phyloP scores from a whole-genome alignment of 345 rosid genomes.

The Tarenaya hassleriana region DNA sequence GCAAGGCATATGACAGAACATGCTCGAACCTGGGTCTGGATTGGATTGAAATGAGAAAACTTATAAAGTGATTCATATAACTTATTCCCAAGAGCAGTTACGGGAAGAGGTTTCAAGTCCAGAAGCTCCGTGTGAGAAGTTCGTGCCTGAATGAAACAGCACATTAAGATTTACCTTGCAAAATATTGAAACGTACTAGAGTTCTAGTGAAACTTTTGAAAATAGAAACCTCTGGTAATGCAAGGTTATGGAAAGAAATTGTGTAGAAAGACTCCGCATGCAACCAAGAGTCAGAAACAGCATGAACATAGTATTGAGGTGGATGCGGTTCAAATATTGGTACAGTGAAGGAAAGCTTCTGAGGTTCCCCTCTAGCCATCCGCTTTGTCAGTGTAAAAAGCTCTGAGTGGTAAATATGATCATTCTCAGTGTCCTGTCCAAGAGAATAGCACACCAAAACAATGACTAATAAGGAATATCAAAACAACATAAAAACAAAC shows the following conservation, averaged over 20 bases:
- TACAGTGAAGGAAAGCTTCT: slow-evolving; percentile 85
- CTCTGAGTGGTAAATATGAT: slow-evolving; percentile 94
- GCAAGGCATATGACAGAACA: slow-evolving; percentile 17
- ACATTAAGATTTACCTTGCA: slow-evolving; percentile 11
- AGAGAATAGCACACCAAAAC: slow-evolving; percentile 18
- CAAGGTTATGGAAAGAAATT: slow-evolving; percentile 80
- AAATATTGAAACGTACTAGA: slow-evolving; percentile 6
- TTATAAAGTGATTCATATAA: slow-evolving; percentile 67
- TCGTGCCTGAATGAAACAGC: slow-evolving; percentile 51
- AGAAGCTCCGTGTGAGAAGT: slow-evolving; percentile 88
- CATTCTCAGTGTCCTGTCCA: slow-evolving; percentile 92
- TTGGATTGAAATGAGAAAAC: slow-evolving; percentile 96
- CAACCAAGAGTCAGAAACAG: slow-evolving; percentile 98
- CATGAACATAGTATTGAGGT: slow-evolving; percentile 90
- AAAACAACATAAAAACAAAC: slow-evolving; percentile 6
- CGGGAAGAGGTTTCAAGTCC: slow-evolving; percentile 93
- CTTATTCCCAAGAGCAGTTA: slow-evolving; percentile 65
- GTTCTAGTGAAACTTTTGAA: slow-evolving; percentile 1
- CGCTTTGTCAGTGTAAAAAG: slow-evolving; percentile 82
- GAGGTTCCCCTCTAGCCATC: slow-evolving; percentile 81
- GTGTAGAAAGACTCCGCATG: slow-evolving; percentile 88
- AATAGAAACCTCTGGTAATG: slow-evolving; percentile 63
- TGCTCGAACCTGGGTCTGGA: slow-evolving; percentile 84
- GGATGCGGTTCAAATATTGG: slow-evolving; percentile 99
- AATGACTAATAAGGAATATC: slow-evolving; percentile 8